Evolutionary conservation across 441 rosid genomes (phyloP), one percentile per base, ranked within the genome.

Genomic region (Erysimum cheiri): DNA sequence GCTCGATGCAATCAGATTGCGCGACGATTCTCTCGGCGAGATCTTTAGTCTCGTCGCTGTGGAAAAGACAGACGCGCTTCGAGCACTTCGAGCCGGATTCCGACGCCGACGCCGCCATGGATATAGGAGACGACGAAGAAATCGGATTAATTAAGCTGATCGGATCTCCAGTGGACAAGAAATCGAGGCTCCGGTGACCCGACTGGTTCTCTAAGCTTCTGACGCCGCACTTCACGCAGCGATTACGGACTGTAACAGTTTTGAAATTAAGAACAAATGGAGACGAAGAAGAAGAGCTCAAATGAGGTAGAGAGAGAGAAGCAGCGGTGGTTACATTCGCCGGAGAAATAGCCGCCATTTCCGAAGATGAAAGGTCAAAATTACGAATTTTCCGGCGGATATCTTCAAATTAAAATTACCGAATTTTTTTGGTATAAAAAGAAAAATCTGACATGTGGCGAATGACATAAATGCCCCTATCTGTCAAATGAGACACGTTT

Each of bases 11-110:
- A 67, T 94, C 98, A 4, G 96, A 90, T 54, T 81, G 74, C 0
- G 83, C 75, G 13, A 96, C 92, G 46, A 91, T 70, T 64, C 91
- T 81, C 88, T 88, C 84, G 4, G 97, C 98, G 22, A 94, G 88
- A 13, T 85, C 80, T 75, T 67, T 79, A 28, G 88, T 90, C 83
- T 94, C 97, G 37, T 76, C 82, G 65, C 90, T 86, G 81, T 84
- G 78, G 75, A 91, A 94, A 60, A 94, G 92, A 48, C 85, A 85
- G 15, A 91, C 91, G 48, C 81, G 85, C 77, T 89, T 91, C 41
- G 76, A 74, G 43, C 70, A 72, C 71, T 85, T 82, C 12, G 87
- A 26, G 12, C 81, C 82, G 4, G 93, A 81, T 24, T 77, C 82
- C 7, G 86, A 70, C 19, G 67, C 56, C 15, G 86, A 13, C 32